Percentiles rank a stretch among this genome's conserved stretches.
These are phyloP conservation scores for Penicillium verhagenii DNA, from an alignment of 495 filamentous ascomycete genomes.

Conservation along the genomic window DNA sequence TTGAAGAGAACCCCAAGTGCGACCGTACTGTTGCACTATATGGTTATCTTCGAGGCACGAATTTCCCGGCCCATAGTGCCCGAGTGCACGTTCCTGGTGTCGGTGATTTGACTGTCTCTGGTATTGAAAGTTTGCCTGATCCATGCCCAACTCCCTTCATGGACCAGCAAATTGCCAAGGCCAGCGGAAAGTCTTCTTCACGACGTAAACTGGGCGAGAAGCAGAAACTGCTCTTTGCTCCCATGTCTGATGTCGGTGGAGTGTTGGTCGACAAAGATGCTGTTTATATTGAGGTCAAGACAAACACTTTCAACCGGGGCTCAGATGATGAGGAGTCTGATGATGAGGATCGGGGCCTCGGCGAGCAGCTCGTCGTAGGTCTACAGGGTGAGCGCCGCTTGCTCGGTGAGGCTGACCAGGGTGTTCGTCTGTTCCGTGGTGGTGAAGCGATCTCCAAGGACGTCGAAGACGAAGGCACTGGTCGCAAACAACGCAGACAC, in stretches of 20 bases:
- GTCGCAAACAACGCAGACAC: constrained; percentile 67
- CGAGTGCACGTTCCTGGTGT: constrained; percentile 91
- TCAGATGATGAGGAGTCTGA: constrained; percentile 51
- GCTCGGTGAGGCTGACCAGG: constrained; percentile 77
- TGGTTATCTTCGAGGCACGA: constrained; percentile 93
- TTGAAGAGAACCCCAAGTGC: constrained; percentile 83
- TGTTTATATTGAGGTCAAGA: constrained; percentile 75
- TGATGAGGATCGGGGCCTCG: constrained; percentile 72
- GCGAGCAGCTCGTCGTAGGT: constrained; percentile 88
- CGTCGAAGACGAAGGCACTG: constrained; percentile 59
- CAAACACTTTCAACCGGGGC: constrained; percentile 73
- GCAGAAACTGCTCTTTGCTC: constrained; percentile 91
- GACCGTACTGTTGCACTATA: constrained; percentile 89
- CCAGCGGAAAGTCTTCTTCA: constrained; percentile 71
- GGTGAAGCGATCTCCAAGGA: constrained; percentile 66
- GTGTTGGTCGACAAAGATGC: constrained; percentile 80
- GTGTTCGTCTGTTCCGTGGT: constrained; percentile 77
- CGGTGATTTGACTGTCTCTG: constrained; percentile 84
- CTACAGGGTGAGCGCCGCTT: constrained; percentile 79
- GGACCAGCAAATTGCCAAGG: constrained; percentile 79
- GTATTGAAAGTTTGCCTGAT: constrained; percentile 84
- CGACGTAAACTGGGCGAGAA: constrained; percentile 84
- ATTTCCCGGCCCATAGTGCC: constrained; percentile 84
- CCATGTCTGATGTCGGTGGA: constrained; percentile 96
- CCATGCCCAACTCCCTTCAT: constrained; percentile 92